Evolutionary conservation across 202 grass and related monocot genomes (phyloP).

Genomic region (Setaria italica): DNA sequence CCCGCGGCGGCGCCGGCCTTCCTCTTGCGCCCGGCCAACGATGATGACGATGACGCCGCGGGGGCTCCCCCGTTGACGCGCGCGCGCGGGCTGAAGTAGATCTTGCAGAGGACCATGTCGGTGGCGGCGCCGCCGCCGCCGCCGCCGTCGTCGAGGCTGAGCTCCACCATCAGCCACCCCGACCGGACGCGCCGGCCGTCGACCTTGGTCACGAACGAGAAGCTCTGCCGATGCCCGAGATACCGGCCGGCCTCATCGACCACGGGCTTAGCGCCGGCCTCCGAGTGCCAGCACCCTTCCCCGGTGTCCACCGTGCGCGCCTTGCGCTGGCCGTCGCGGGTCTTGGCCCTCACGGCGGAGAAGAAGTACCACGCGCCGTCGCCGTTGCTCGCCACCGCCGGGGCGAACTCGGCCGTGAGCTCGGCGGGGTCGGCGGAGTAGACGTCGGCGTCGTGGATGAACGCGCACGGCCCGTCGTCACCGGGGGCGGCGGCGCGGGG

Average conservation of each 20-base stretch:
- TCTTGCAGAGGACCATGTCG: slow-evolving; percentile 40
- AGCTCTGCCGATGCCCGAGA: slow-evolving; percentile 39
- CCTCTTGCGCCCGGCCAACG: slow-evolving; percentile 29
- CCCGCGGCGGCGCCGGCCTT: neutral
- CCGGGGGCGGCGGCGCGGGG: neutral
- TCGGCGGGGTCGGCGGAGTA: slow-evolving; percentile 31
- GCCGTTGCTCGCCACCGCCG: slow-evolving; percentile 43
- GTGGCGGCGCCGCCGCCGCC: neutral
- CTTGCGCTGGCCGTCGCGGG: slow-evolving; percentile 41
- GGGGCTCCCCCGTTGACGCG: neutral
- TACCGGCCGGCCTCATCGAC: neutral
- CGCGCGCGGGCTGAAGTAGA: slow-evolving; percentile 48
- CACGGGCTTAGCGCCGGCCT: slow-evolving; percentile 43
- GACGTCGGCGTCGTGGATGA: slow-evolving; percentile 55
- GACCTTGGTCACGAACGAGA: slow-evolving; percentile 49
- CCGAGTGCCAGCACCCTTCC: slow-evolving; percentile 56
- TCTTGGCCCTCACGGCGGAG: slow-evolving; percentile 45
- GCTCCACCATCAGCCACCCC: slow-evolving; percentile 48
- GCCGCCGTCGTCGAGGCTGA: slow-evolving; percentile 38
- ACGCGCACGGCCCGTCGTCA: neutral
- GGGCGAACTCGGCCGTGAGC: neutral
- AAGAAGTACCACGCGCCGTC: slow-evolving; percentile 58
- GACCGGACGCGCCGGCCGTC: slow-evolving; percentile 36
- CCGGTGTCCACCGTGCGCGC: slow-evolving; percentile 48
- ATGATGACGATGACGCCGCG: neutral